These are phyloP conservation scores for Teratosphaeria gauchensis DNA, from an alignment of 2,329 filamentous ascomycete species.

Conservation along the genomic window DNA sequence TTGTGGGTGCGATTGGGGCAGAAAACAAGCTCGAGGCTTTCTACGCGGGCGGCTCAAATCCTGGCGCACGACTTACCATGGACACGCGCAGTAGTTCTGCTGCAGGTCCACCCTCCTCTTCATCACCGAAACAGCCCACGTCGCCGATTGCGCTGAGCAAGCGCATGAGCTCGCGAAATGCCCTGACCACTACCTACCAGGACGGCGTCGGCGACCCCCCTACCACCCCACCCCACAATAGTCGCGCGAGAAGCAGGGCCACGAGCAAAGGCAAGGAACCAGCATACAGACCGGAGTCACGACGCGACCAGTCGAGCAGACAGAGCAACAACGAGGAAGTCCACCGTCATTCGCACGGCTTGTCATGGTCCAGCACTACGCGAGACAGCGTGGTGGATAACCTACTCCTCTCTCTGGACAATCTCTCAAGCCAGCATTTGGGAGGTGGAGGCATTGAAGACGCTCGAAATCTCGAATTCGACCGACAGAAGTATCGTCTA, in stretches of 20 bases:
- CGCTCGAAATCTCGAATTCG: constrained; percentile 19
- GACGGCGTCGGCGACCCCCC: constrained; percentile 4
- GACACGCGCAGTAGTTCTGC: constrained; percentile 1
- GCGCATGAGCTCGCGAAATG: constrained; percentile 7
- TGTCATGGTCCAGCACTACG: constrained; percentile 69
- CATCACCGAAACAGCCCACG: neutral
- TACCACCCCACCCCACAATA: constrained; percentile 3
- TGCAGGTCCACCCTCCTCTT: neutral
- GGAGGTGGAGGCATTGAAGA: constrained; percentile 19
- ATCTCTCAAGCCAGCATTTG: constrained; percentile 33
- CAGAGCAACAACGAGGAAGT: neutral
- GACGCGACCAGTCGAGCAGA: constrained; percentile 2
- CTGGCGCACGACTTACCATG: neutral
- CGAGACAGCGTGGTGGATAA: constrained; percentile 91
- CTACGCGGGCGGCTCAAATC: neutral
- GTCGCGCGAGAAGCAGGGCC: neutral
- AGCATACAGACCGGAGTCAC: neutral
- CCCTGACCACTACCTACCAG: constrained; percentile 2
- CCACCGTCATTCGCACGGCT: constrained; percentile 61
- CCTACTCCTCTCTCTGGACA: constrained; percentile 87
- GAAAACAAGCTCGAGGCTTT: neutral
- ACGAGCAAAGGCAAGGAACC: constrained; percentile 11
- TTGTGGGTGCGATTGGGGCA: neutral
- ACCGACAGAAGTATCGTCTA: constrained; percentile 23
- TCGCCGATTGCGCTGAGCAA: constrained; percentile 3